Base-by-base conservation (phyloP, 768 basidiomycete genomes). In the Russula earlei region DNA sequence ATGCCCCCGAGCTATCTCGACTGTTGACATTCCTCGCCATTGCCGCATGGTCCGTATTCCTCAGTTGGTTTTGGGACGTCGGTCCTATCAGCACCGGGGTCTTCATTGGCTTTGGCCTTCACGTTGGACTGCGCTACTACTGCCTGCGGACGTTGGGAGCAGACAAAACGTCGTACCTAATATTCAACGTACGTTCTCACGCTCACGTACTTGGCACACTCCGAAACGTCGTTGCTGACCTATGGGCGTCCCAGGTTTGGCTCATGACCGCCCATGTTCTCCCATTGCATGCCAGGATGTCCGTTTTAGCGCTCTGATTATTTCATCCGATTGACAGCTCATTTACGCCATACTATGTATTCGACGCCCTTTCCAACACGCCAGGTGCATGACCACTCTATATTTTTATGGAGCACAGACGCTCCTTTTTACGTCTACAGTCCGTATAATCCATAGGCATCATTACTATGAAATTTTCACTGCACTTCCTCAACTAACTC, bases 101-200 rank as follows among this genome's bases (percentile, higher is more conserved):
- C 25, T 56, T 64, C 42, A 33, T 52, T 2, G 40, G 46, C 38
- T 47, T 65, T 20, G 65, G 65, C 17, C 25, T 53, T 17, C 42
- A 58, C 42, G 60, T 66, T 20, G 65, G 62, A 20, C 41, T 47
- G n/a, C 62, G 62, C 19, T 63, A 58, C 54, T 59, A 54, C 31
- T 25, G 42, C 27, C 53, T 49, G 42, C 57, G 64, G 33, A 49
- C 59, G 17, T 17, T 45, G 19, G 47, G 41, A 19, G 56, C 49
- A 15, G 65, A 66, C 50, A 59, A 49, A 49, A 45, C 24, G 4
- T 59, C 64, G 6, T 66, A 66, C 43, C 37, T 52, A 10, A 45
- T 66, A 37, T 63, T 65, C 36, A 65, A 63, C 24, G 65, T 66
- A 38, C 56, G 65, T 65, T 42, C 45, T 40, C 48, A 41, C 31